These are phyloP conservation scores for Nemania bipapillata DNA, from an alignment of 2,329 filamentous ascomycete species.

Conservation along the genomic window DNA sequence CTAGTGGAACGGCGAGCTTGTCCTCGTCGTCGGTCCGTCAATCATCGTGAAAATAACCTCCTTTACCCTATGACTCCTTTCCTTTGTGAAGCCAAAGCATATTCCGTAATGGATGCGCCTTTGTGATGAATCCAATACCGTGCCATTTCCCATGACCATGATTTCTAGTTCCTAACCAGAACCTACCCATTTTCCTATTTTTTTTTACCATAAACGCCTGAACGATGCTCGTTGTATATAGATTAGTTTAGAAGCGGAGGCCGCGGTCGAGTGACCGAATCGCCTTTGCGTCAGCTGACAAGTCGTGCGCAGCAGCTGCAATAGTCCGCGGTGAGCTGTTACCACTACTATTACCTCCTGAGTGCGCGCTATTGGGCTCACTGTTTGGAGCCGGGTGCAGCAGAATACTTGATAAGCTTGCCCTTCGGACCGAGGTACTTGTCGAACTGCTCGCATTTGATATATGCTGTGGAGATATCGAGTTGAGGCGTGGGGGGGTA, in stretches of 20 bases:
- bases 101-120: constrained; percentile 6
- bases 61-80: constrained; percentile 24
- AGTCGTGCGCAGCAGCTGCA: constrained; percentile 47
- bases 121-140: neutral
- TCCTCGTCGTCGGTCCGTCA: neutral
- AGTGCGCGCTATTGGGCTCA: constrained; percentile 59
- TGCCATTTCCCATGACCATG: constrained; percentile 33
- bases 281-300: constrained; percentile 70
- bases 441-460: constrained; percentile 52
- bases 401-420: constrained; percentile 61
- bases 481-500: constrained; percentile 61
- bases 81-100: neutral
- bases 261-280: constrained; percentile 73
- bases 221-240: constrained; percentile 37
- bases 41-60: constrained; percentile 8
- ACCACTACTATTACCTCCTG: constrained; percentile 56
- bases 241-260: constrained; percentile 55
- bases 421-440: constrained; percentile 52
- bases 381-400: constrained; percentile 62
- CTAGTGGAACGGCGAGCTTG: constrained; percentile 7
- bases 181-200: constrained; percentile 16
- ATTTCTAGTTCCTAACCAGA: constrained; percentile 13
- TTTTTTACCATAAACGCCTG: constrained; percentile 40
- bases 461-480: constrained; percentile 61
- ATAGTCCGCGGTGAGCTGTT: constrained; percentile 61